phyloP scores from a whole-genome alignment of 2,329 filamentous ascomycete genomes.

The Ceratocystiopsis brevicomis region DNA sequence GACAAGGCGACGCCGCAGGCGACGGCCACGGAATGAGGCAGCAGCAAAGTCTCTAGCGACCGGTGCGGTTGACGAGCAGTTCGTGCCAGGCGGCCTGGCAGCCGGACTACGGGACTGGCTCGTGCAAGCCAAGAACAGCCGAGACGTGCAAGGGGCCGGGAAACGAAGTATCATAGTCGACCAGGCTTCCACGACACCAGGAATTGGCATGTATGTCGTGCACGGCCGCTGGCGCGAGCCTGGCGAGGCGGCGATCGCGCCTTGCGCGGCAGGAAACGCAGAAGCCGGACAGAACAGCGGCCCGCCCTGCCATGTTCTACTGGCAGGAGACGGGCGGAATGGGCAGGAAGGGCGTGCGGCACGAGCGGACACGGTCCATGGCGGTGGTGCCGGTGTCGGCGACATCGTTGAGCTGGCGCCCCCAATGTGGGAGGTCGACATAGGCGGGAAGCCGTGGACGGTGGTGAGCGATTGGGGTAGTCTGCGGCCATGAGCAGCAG shows the following conservation, averaged over 20 bases:
- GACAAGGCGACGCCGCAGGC: not conserved
- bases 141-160: slow-evolving; percentile 5
- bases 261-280: slow-evolving; percentile 1
- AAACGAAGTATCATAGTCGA: not conserved
- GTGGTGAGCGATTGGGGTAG: slow-evolving; percentile 11
- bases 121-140: slow-evolving; percentile 20
- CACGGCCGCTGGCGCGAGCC: not conserved
- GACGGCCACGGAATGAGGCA: not conserved
- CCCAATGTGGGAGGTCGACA: slow-evolving; percentile 10
- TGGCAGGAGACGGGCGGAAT: slow-evolving; percentile 11
- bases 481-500: too few species aligned
- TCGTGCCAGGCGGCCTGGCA: slow-evolving; percentile 22
- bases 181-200: not conserved
- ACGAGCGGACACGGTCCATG: not conserved
- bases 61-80: slow-evolving; percentile 7
- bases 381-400: too few species aligned
- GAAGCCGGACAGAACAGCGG: not conserved
- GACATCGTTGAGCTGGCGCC: slow-evolving; percentile 8
- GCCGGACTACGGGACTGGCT: slow-evolving; percentile 25
- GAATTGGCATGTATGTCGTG: slow-evolving; percentile 15
- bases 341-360: slow-evolving; percentile 7
- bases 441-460: slow-evolving; percentile 9
- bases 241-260: too few species aligned
- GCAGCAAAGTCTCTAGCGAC: too few species aligned
- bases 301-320: slow-evolving; percentile 4